Evolutionary conservation across 2,329 filamentous ascomycete genomes (phyloP).

Genomic region (Colletotrichum horii): DNA sequence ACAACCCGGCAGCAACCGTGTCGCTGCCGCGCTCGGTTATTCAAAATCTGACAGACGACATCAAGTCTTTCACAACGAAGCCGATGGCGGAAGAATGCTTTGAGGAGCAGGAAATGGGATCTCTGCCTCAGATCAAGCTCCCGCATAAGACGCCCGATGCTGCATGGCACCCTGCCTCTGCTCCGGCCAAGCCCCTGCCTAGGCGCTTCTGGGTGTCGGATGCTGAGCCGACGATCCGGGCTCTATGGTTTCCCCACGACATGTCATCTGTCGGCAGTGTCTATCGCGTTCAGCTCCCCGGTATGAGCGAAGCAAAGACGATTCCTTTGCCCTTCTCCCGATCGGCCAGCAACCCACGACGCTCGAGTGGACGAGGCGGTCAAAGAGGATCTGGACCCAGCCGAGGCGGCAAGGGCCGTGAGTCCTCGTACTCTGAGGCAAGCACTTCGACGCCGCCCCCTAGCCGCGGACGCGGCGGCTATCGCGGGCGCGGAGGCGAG

Average conservation of each 20-base stretch:
- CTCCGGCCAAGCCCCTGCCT: constrained; percentile 59
- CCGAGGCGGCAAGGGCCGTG: constrained; percentile 24
- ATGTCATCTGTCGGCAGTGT: constrained; percentile 21
- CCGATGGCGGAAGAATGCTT: constrained; percentile 81
- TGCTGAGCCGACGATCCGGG: constrained; percentile 34
- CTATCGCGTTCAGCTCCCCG: constrained; percentile 44
- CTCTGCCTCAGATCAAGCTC: constrained; percentile 73
- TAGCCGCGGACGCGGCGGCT: constrained; percentile 42
- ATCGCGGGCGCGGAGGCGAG: constrained; percentile 44
- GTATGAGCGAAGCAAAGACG: constrained; percentile 42
- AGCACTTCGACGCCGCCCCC: constrained; percentile 25
- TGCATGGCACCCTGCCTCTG: constrained; percentile 65
- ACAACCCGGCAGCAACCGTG: constrained; percentile 66
- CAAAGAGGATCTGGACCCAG: constrained; percentile 21
- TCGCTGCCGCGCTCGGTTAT: constrained; percentile 58
- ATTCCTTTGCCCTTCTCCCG: constrained; percentile 41
- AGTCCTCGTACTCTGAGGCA: constrained; percentile 19
- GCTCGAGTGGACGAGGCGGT: constrained; percentile 25
- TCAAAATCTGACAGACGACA: background rate
- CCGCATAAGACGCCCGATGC: constrained; percentile 66
- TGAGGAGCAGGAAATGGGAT: constrained; percentile 81
- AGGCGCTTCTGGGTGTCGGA: constrained; percentile 53
- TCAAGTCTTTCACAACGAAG: constrained; percentile 58
- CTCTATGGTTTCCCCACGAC: constrained; percentile 27
- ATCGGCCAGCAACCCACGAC: constrained; percentile 35